Base-by-base conservation (phyloP, 2,329 filamentous ascomycete genomes). In the Aspergillus hortae region DNA sequence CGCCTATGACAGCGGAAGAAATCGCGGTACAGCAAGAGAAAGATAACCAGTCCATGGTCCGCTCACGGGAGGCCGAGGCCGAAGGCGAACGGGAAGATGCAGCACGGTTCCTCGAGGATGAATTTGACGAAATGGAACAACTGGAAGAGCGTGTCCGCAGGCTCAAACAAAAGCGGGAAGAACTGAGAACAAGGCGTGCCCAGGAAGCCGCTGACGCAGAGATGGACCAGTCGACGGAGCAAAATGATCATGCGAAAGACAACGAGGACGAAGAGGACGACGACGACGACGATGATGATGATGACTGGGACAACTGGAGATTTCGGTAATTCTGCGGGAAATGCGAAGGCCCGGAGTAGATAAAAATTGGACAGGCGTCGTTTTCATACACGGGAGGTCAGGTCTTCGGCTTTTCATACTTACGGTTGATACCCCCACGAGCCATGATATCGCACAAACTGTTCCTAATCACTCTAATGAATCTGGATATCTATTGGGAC, bases 81-180 rank as follows among this genome's bases (percentile, higher is more conserved):
- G 84, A 88, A 51, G 86, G 85, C 36, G 88, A 91, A 66, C 82
- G 82, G 51, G 89, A 94, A 66, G 89, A 94, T 61, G 89, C 89
- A 1, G 82, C 81, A 40, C 79, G 86, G 19, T 84, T 86, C 27
- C 72, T 92, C 51, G 87, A 90, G 69, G 83, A 86, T 38, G 89
- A 92, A 68, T 88, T 92, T 59, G 88, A 90, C 52, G 86, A 91
- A 66, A 92, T 92, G 89, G 86, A 88, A 65, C 82, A 85, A 64
- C 78, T 92, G 43, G 89, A 92, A 68, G 82, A 83, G 47, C 81
- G 88, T 6, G 86, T 92, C 11, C 77, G 79, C 53, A 79, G 77
- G 55, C 70, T 92, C 49, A 87, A 88, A 66, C 84, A 89, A 64
- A 84, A 83, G 67, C 77, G 88, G 44, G 89, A 92, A 64, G 83